Conservation (phyloP, 2,329 filamentous ascomycete genomes). For the Ophiognomonia clavigignenti-juglandacearum region DNA sequence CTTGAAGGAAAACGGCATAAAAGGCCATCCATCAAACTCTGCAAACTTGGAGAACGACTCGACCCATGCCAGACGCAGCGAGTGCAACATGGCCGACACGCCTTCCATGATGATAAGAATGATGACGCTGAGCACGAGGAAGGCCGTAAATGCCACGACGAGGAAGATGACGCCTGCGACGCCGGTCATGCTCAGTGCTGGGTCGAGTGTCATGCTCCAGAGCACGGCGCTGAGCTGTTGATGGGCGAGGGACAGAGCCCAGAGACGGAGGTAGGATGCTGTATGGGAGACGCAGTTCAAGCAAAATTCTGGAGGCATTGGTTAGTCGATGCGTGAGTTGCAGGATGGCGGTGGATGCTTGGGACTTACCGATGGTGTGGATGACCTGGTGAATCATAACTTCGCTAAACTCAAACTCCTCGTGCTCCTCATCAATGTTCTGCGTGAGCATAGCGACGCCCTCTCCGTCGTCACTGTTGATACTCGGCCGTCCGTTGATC, state of each 20-base stretch:
- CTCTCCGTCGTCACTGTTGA: slow-evolving; percentile 70
- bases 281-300: slow-evolving; percentile 99
- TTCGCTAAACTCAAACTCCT: slow-evolving; percentile 96
- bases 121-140: slow-evolving; percentile 70
- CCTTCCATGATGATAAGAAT: slow-evolving; percentile 93
- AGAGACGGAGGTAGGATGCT: slow-evolving; percentile 95
- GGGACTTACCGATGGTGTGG: slow-evolving; percentile 82
- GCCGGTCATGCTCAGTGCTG: slow-evolving; percentile 64
- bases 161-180: slow-evolving; percentile 71
- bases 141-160: slow-evolving; percentile 77
- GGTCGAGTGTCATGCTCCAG: slow-evolving; percentile 91
- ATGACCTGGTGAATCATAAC: slow-evolving; percentile 99
- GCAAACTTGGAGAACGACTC: slow-evolving; percentile 98
- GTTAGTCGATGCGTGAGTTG: too few species aligned
- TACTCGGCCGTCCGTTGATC: slow-evolving; percentile 49
- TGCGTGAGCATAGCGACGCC: slow-evolving; percentile 85
- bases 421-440: slow-evolving; percentile 74
- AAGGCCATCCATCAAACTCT: slow-evolving; percentile 81
- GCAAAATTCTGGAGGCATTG: slow-evolving; percentile 87
- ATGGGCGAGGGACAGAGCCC: slow-evolving; percentile 94
- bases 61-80: slow-evolving; percentile 88
- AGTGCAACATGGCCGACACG: slow-evolving; percentile 92
- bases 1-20: slow-evolving; percentile 86
- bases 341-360: too few species aligned
- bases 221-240: slow-evolving; percentile 94